Conservation (phyloP, 2,329 filamentous ascomycete genomes). For the Fusarium pseudonygamai region DNA sequence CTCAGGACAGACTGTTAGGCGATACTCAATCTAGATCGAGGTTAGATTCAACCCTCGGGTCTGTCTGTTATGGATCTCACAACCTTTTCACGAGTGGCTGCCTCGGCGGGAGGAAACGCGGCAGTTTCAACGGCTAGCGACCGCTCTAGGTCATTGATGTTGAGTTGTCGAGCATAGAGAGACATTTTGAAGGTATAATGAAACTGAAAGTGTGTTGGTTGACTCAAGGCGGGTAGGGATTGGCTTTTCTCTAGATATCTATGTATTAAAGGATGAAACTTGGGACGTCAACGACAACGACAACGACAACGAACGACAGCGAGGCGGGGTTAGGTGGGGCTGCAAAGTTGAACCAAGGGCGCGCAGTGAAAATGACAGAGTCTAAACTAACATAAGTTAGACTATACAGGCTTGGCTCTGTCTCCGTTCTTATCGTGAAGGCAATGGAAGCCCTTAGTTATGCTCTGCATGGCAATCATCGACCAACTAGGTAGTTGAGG, state of each 20-base stretch:
- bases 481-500: no score
- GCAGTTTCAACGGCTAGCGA: constrained; percentile 41
- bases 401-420: not conserved
- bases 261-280: not conserved
- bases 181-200: constrained; percentile 18
- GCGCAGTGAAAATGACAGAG: not conserved
- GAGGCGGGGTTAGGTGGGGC: constrained; percentile 17
- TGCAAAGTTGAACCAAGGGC: not conserved
- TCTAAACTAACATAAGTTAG: not conserved
- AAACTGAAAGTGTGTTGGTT: not conserved
- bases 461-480: not conserved
- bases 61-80: not conserved
- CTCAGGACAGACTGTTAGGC: constrained; percentile 41
- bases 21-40: constrained; percentile 43
- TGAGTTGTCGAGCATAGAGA: constrained; percentile 39
- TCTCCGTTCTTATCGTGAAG: no score
- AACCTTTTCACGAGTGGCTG: constrained; percentile 44
- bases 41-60: not conserved
- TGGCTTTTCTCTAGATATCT: not conserved
- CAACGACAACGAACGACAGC: not conserved
- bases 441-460: not conserved
- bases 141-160: constrained; percentile 38
- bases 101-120: constrained; percentile 44
- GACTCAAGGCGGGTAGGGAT: not conserved
- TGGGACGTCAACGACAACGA: not conserved